Evolutionary conservation across 1,284 basidiomycete species (phyloP).

Genomic region (Irpex rosettiformis): DNA sequence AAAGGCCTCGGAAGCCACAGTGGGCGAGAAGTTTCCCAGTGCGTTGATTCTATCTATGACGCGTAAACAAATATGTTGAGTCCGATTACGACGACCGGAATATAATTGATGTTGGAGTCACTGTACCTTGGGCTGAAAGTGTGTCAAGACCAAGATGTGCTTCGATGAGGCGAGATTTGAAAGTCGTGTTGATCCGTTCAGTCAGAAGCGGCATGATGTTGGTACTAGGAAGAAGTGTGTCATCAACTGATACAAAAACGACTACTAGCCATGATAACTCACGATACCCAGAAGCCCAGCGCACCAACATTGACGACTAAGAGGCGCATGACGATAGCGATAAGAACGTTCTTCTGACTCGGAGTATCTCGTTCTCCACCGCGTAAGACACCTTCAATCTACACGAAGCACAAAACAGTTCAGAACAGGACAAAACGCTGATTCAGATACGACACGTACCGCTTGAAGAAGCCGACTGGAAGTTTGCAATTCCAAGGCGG

Average conservation of each 20-base stretch:
- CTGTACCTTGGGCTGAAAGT: neutral
- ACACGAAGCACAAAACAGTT: neutral
- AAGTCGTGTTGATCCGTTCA: neutral
- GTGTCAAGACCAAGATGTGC: neutral
- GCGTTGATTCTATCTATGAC: neutral
- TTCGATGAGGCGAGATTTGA: neutral
- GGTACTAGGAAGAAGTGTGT: neutral
- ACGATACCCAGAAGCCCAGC: neutral
- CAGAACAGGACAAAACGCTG: neutral
- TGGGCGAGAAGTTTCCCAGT: neutral
- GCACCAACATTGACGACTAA: neutral
- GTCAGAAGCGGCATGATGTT: neutral
- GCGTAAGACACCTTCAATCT: neutral
- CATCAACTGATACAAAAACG: neutral
- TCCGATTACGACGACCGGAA: too few species aligned
- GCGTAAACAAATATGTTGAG: too few species aligned
- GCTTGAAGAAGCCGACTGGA: neutral
- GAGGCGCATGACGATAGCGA: neutral
- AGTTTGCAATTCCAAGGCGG: neutral
- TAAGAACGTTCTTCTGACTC: neutral
- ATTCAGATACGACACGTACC: neutral
- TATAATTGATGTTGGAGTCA: too few species aligned
- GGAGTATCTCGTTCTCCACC: neutral
- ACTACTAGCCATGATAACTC: neutral
- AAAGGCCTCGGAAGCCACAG: neutral